phyloP scores from a whole-genome alignment of 305 asterid species.

The Petunia hybrid region DNA sequence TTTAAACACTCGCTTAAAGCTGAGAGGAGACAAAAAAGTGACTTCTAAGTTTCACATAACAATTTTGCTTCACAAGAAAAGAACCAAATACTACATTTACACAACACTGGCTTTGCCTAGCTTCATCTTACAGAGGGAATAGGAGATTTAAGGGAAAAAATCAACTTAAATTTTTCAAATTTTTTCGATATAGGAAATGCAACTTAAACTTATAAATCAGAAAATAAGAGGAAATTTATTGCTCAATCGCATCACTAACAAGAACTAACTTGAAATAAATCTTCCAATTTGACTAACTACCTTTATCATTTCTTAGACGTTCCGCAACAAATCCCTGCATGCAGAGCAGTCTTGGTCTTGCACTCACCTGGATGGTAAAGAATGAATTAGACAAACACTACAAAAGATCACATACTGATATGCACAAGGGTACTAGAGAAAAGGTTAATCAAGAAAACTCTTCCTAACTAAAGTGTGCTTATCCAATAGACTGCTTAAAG shows the following conservation, averaged over 20 bases:
- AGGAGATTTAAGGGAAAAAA: slow-evolving; percentile 21
- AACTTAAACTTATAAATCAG: slow-evolving; percentile 2
- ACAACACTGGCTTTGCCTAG: background rate
- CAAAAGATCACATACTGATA: slow-evolving; percentile 2
- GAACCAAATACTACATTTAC: slow-evolving; percentile 17
- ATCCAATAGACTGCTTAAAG: background rate
- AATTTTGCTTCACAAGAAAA: background rate
- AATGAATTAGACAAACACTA: slow-evolving; percentile 27
- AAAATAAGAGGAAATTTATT: slow-evolving; percentile 20
- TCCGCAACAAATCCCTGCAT: slow-evolving; percentile 34
- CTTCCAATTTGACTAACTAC: slow-evolving; percentile 41
- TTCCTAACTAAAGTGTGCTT: background rate
- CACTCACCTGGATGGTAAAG: slow-evolving; percentile 41
- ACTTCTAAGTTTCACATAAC: background rate
- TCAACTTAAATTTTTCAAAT: background rate
- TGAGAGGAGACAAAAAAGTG: background rate
- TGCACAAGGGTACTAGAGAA: background rate
- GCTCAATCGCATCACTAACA: slow-evolving; percentile 33
- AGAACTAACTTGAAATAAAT: slow-evolving; percentile 17
- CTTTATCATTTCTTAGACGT: slow-evolving; percentile 41
- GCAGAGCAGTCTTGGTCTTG: slow-evolving; percentile 39
- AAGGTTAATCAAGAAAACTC: background rate
- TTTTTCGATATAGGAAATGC: slow-evolving; percentile 29
- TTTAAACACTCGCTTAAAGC: slow-evolving; percentile 5
- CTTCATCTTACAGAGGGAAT: slow-evolving; percentile 15